Percentiles rank a stretch among this genome's conserved stretches.
Conservation (phyloP, 2,329 filamentous ascomycete genomes). For the Fusarium fujikuroi region DNA sequence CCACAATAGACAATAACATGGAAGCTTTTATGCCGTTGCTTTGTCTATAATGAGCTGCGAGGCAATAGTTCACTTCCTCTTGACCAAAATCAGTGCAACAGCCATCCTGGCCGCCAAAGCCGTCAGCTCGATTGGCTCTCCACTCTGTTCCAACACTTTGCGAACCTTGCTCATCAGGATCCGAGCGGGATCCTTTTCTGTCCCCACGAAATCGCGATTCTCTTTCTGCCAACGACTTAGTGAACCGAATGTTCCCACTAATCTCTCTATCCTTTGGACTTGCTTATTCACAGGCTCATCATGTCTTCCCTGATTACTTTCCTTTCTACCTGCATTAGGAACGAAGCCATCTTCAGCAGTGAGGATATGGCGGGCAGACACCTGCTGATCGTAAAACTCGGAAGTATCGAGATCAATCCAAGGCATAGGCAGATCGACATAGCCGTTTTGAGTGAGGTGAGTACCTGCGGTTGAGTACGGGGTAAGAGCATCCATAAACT, state of each 20-base stretch:
- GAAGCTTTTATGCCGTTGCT: rapidly evolving
- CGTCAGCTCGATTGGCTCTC: not conserved
- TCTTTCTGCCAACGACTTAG: constrained; percentile 5
- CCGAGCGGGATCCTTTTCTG: not conserved
- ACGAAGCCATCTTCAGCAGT: not conserved
- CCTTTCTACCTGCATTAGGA: rapidly evolving
- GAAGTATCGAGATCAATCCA: not conserved
- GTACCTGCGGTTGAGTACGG: not conserved
- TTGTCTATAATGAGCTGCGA: rapidly evolving
- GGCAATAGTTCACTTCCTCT: not conserved
- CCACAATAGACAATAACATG: rapidly evolving
- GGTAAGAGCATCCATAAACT: not conserved
- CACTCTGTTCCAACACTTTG: not conserved
- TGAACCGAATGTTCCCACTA: not conserved
- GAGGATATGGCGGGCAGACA: not conserved
- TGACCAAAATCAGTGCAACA: not conserved
- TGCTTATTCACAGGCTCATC: rapidly evolving
- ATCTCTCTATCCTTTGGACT: not conserved
- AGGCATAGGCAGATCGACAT: constrained; percentile 1
- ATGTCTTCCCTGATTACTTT: rapidly evolving
- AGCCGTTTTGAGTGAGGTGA: not conserved
- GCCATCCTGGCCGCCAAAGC: not conserved
- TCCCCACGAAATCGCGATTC: not conserved
- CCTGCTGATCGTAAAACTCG: not conserved
- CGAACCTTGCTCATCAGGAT: not conserved